Evolutionary conservation across 2,329 filamentous ascomycete species (phyloP).

Genomic region (Colletotrichum brevisporum): DNA sequence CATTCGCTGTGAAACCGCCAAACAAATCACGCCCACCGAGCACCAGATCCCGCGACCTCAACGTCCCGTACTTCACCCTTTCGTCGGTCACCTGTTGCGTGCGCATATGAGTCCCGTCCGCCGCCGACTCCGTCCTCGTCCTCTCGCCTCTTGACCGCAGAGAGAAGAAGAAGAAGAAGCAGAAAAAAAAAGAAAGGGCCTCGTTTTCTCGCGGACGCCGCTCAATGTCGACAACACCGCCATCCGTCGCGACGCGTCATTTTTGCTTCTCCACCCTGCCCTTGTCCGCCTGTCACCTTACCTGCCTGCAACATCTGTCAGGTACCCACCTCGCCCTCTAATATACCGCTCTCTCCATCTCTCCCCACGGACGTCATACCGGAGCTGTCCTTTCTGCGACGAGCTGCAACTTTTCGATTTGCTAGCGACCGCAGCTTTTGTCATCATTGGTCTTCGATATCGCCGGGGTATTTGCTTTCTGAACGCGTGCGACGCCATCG

Average conservation of each 20-base stretch:
- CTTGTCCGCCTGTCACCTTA: constrained; percentile 35
- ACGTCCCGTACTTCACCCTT: neutral
- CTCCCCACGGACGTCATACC: constrained; percentile 40
- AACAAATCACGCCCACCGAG: constrained; percentile 4
- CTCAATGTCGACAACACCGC: constrained; percentile 20
- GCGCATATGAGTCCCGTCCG: constrained; percentile 23
- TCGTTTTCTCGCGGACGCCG: constrained; percentile 10
- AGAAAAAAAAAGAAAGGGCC: neutral
- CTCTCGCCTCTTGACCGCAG: constrained; percentile 3
- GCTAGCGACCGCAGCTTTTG: no score
- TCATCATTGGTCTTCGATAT: no score
- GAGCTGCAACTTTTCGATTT: constrained; percentile 33
- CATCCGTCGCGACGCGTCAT: no score
- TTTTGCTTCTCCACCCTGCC: constrained; percentile 33
- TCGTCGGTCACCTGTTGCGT: neutral
- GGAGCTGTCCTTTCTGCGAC: constrained; percentile 23
- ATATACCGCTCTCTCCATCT: constrained; percentile 36
- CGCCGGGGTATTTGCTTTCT: constrained; percentile 1
- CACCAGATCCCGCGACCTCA: constrained; percentile 2
- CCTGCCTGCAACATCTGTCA: constrained; percentile 32
- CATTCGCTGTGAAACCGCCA: constrained; percentile 16
- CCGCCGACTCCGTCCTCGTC: constrained; percentile 10
- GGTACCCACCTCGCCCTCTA: constrained; percentile 39
- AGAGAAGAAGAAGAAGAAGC: neutral
- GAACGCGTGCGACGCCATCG: constrained; percentile 30